Percentiles rank a stretch among this genome's conserved stretches.
Conservation (phyloP, 169 alveolate genomes). For the Plasmodium cynomolgi region DNA sequence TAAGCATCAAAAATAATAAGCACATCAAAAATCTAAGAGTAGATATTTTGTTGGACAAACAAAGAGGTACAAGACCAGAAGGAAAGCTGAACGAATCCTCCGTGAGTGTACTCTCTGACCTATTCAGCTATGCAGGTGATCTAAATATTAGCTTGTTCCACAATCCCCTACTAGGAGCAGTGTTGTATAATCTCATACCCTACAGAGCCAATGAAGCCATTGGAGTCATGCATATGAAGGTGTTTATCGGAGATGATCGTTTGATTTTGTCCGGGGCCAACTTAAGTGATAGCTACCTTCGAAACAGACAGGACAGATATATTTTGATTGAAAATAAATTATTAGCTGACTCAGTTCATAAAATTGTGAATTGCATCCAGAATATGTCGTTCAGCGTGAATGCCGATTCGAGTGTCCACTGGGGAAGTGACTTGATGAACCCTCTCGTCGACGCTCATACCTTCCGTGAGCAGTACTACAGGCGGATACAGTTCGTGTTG, state of each 20-base stretch:
- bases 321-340: conserved; percentile 79
- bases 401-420: conserved; percentile 49
- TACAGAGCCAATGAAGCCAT: conserved; percentile 82
- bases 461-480: conserved; percentile 65
- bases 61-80: conserved; percentile 76
- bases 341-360: conserved; percentile 82
- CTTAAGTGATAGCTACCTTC: conserved; percentile 79
- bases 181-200: conserved; percentile 74
- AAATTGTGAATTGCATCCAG: conserved; percentile 77
- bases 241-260: conserved; percentile 79
- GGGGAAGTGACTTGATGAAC: conserved; percentile 83
- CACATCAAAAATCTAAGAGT: conserved; percentile 73
- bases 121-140: conserved; percentile 51
- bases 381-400: conserved; percentile 78
- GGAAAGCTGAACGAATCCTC: conserved; percentile 72
- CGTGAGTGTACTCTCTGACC: conserved; percentile 71
- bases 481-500: conserved; percentile 33
- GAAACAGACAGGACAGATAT: conserved; percentile 81
- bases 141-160: conserved; percentile 79
- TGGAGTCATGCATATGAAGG: conserved; percentile 86
- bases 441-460: conserved; percentile 78
- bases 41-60: conserved; percentile 80
- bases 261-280: conserved; percentile 84
- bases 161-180: conserved; percentile 80
- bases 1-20: conserved; percentile 68